Evolutionary conservation across 2,329 filamentous ascomycete species (phyloP), one percentile per base, ranked within the genome.

Genomic region (Colletotrichum agaves): DNA sequence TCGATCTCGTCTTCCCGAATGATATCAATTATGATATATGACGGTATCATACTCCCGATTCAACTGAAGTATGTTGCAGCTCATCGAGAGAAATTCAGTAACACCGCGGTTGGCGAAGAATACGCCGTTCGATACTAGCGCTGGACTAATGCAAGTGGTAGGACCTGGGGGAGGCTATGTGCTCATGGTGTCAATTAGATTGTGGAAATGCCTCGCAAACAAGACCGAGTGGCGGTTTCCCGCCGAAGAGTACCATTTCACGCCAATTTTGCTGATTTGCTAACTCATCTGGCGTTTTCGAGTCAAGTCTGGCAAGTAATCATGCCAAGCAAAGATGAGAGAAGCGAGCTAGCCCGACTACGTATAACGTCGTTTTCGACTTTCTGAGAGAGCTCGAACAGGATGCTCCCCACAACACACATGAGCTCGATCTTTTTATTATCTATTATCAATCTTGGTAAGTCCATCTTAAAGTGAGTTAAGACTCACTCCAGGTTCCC

Each of bases 361-460:
- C 55, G n/a, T 6, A 58, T 21, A 21, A 57, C 44, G 5, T 67
- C 43, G 5, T 27, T 49, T 33, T 33, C 33, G 12, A 52, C 44
- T 1, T 49, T 61, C 3, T 67, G 49, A 2, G 58, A 37, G 23
- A 80, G 78, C 6, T 76, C 78, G 12, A 81, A 55, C 6, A 81
- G 68, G 39, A 76, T 79, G 5, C 78, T 78, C 2, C 79, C 79
- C 5, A 80, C 76, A 1, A 80, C 71, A 0, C 79, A 74, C 57
- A 81, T 80, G 55, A 81, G 80, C 60, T 81, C 79, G 8, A 79
- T 77, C 78, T 80, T 17, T 4, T 1, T 13, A 19, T 6, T 8
- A n/a, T 13, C 2, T 41, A 33, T 50, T 10, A 50, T 19, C 21
- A 4, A 41, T 5, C 44, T 6, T 13, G 2, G 21, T 0, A 23